Percentiles rank a stretch among this genome's conserved stretches.
phyloP scores from a whole-genome alignment of 805 yeast species.

The Yamadazyma akitaensis region DNA sequence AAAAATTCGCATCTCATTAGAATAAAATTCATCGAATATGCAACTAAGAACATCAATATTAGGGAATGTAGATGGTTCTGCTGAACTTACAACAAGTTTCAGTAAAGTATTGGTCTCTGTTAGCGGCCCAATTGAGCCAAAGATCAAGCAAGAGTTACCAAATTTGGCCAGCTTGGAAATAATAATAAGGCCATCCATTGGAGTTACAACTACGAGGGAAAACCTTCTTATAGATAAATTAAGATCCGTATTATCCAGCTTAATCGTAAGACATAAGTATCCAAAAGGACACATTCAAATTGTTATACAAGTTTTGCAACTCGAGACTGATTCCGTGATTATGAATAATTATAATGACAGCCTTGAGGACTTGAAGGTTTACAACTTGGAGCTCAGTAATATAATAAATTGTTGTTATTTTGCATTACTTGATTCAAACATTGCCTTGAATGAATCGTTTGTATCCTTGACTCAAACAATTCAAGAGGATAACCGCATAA shows the following conservation, averaged over 20 bases:
- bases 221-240: constrained; percentile 70
- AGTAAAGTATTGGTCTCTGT: constrained; percentile 71
- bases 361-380: constrained; percentile 58
- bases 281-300: constrained; percentile 66
- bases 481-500: constrained; percentile 21
- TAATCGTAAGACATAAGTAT: constrained; percentile 58
- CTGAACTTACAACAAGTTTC: constrained; percentile 48
- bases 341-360: constrained; percentile 22
- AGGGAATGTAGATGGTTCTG: constrained; percentile 77
- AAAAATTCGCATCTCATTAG: constrained; percentile 2
- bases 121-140: constrained; percentile 88
- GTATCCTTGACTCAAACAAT: constrained; percentile 44
- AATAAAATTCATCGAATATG: constrained; percentile 6
- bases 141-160: constrained; percentile 79
- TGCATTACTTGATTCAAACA: constrained; percentile 78
- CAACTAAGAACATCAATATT: constrained; percentile 32
- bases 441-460: constrained; percentile 64
- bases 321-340: constrained; percentile 19
- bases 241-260: constrained; percentile 55
- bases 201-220: constrained; percentile 74
- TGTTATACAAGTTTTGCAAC: constrained; percentile 38
- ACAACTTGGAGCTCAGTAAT: constrained; percentile 21
- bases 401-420: constrained; percentile 63
- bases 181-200: constrained; percentile 72
- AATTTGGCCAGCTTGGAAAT: constrained; percentile 75